These are phyloP conservation scores for Daldinia decipiens DNA, from an alignment of 495 filamentous ascomycete species.

Conservation along the genomic window DNA sequence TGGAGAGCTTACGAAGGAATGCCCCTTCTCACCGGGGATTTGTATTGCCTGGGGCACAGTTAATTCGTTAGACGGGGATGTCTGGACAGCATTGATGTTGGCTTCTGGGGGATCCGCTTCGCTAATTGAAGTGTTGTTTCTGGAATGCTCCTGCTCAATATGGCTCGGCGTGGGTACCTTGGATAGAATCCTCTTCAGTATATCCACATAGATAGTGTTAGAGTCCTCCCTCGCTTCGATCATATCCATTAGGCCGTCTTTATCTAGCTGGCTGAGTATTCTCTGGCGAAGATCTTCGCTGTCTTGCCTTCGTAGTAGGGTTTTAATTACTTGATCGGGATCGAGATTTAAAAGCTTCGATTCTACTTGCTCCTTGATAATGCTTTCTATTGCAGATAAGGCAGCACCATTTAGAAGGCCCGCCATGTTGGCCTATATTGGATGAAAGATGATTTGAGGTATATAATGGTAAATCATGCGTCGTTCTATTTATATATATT, in stretches of 20 bases:
- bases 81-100: background rate
- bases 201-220: background rate
- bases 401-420: background rate
- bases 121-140: background rate
- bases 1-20: background rate
- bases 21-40: background rate
- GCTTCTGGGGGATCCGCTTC: background rate
- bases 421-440: conserved; percentile 2
- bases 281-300: background rate
- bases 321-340: background rate
- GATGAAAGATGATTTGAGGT: background rate
- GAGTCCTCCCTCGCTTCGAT: conserved; percentile 3
- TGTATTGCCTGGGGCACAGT: background rate
- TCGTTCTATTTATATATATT: background rate
- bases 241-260: background rate
- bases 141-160: background rate
- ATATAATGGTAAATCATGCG: background rate
- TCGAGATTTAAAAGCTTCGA: conserved; percentile 6
- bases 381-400: background rate
- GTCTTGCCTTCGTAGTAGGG: conserved; percentile 10
- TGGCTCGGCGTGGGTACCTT: background rate
- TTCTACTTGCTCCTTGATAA: conserved; percentile 1
- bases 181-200: conserved; percentile 4
- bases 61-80: background rate
- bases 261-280: conserved; percentile 4